Base-by-base conservation (phyloP, 2,329 filamentous ascomycete species). In the Calycina herbarum region DNA sequence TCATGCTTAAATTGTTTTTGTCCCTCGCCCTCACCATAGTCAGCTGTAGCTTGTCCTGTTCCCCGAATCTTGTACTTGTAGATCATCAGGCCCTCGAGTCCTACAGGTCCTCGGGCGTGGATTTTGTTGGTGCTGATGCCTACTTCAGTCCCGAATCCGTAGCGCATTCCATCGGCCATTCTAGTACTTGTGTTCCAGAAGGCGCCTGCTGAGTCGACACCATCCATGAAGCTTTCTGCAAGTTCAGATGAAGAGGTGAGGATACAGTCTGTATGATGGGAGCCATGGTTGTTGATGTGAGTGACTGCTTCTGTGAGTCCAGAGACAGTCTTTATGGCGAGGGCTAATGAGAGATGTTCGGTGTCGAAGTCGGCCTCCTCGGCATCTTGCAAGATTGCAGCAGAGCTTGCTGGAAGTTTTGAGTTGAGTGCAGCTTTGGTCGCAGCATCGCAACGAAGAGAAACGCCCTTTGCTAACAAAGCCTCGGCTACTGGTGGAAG, bases 71-170 rank as follows among this genome's bases (percentile, higher is more conserved):
- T 87, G 82, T 97, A 99, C 82, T 97, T 97, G 81, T 99, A 97
- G 68, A 98, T 98, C 76, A 93, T 97, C 77, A 99, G 79, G 0
- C 95, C 95, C 75, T 98, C 95, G 62, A 99, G 81, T 1, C 95
- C 95, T 5, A 99, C 95, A 0, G 95, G 95, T 0, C 95, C 95
- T 61, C 95, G 84, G 1, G 92, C 91, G 77, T 99, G 95, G 69
- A 99, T 97, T 82, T 98, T 99, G 82, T 97, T 99, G 60, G 95
- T 99, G 80, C 92, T 96, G 79, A 99, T 98, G 63, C 95, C 95
- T 29, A 99, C 95, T 80, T 99, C 95, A 0, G 95, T 98, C 59
- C 95, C 95, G 79, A 99, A 99, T 7, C 95, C 95, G 77, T 96
- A 98, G 54, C 95, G 86, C 91, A 96, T 97, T 7, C 95, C 95